These are phyloP conservation scores for Mycena rosella DNA, from an alignment of 768 basidiomycete species.

Conservation along the genomic window DNA sequence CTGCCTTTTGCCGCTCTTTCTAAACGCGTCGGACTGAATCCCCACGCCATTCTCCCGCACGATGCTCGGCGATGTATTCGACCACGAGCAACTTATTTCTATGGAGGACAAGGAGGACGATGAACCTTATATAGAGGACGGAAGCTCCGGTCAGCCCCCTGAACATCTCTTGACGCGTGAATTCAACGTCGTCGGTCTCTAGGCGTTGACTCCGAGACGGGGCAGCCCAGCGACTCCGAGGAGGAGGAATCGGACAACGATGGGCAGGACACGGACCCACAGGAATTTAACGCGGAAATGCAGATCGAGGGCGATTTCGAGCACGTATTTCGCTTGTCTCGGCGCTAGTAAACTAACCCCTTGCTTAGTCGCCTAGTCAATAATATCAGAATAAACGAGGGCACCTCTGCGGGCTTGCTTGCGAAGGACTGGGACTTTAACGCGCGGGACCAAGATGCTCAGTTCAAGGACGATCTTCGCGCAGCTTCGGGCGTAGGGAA, in stretches of 20 bases:
- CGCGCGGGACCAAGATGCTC: conserved; percentile 70
- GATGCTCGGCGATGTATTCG: conserved; percentile 13
- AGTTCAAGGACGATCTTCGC: conserved; percentile 81
- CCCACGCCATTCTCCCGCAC: not conserved
- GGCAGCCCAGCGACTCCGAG: conserved; percentile 29
- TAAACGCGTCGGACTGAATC: not conserved
- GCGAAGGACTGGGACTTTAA: conserved; percentile 82
- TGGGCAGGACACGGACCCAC: not conserved
- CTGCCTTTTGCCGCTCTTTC: not conserved
- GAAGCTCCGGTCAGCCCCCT: conserved; percentile 16
- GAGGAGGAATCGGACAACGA: conserved; percentile 24
- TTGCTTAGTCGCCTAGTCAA: conserved; percentile 72
- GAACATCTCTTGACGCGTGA: not conserved
- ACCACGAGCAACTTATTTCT: conserved; percentile 24
- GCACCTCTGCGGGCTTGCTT: conserved; percentile 60
- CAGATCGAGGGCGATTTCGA: conserved; percentile 76
- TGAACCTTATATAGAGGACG: conserved; percentile 5
- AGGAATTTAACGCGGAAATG: conserved; percentile 52
- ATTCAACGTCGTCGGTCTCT: not conserved
- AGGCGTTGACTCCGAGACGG: conserved; percentile 27
- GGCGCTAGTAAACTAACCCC: not conserved
- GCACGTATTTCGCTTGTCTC: conserved; percentile 44
- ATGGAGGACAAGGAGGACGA: conserved; percentile 35
- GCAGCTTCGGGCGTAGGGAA: conserved; percentile 81
- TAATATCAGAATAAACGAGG: conserved; percentile 70